phyloP scores from a whole-genome alignment of 2,329 filamentous ascomycete genomes.

The Pseudopithomyces chartarum region DNA sequence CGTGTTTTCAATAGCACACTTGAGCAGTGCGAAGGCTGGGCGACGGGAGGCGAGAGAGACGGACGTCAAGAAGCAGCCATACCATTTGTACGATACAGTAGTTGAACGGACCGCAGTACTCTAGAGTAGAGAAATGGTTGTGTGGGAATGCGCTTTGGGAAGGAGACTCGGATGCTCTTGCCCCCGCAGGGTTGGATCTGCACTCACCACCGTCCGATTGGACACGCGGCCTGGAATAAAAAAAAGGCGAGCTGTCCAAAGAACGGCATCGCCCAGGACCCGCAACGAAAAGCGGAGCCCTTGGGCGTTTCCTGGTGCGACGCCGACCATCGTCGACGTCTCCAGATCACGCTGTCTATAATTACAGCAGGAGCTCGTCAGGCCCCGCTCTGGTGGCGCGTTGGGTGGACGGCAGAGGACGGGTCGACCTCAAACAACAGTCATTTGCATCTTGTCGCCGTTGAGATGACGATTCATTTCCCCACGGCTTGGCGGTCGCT shows the following conservation, averaged over 20 bases:
- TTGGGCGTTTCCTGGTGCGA: neutral
- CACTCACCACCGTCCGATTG: neutral
- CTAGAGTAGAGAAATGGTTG: neutral
- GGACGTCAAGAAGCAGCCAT: neutral
- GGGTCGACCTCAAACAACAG: neutral
- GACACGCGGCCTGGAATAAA: neutral
- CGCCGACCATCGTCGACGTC: neutral
- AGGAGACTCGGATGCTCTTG: conserved; percentile 4
- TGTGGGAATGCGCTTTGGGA: neutral
- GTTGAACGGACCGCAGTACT: neutral
- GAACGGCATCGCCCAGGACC: neutral
- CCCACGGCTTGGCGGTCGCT: conserved; percentile 17
- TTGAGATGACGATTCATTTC: conserved; percentile 11
- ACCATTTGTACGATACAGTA: neutral
- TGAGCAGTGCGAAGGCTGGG: neutral
- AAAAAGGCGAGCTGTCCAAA: neutral
- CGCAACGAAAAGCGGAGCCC: neutral
- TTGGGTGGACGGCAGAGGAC: neutral
- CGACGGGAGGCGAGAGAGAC: too few species aligned
- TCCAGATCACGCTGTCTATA: neutral
- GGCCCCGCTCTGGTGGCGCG: neutral
- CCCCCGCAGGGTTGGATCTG: conserved; percentile 5
- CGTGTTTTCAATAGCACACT: neutral
- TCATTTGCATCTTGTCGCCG: neutral
- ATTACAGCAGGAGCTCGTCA: neutral